Evolutionary conservation across 352 stramenopile genomes (phyloP).

Genomic region (Phytophthora pini): DNA sequence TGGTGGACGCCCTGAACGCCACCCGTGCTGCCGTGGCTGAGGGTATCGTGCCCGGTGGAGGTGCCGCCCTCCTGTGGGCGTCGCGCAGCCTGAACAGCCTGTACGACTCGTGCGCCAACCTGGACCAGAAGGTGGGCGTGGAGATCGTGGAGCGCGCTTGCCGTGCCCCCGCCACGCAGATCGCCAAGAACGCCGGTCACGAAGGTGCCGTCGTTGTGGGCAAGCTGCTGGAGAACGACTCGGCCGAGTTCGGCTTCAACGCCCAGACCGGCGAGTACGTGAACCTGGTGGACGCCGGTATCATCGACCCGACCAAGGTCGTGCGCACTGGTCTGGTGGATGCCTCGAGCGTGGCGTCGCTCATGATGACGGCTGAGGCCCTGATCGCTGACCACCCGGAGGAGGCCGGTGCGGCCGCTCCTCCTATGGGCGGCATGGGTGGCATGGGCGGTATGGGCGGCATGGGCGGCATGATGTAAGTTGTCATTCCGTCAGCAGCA

Average conservation of each 20-base stretch:
- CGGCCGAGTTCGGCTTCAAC: conserved; percentile 96
- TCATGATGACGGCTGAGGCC: conserved; percentile 99
- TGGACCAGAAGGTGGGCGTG: conserved; percentile 98
- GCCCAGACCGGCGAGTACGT: conserved; percentile 97
- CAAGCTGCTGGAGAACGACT: conserved; percentile 97
- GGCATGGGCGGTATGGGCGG: conserved; percentile 86
- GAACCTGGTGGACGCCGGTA: conserved; percentile 98
- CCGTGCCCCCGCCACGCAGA: conserved; percentile 95
- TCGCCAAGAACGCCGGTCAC: conserved; percentile 98
- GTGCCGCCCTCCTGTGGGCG: conserved; percentile 97
- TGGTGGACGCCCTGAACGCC: conserved; percentile 99
- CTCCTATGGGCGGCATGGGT: conserved; percentile 85
- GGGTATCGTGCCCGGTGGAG: conserved; percentile 99
- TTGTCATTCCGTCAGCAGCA: conserved; percentile 16
- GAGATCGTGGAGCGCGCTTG: conserved; percentile 97
- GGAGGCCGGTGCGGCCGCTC: conserved; percentile 65
- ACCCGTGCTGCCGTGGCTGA: conserved; percentile 98
- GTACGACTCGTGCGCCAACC: conserved; percentile 92
- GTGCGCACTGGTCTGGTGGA: conserved; percentile 98
- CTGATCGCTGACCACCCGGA: conserved; percentile 97
- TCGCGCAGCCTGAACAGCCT: conserved; percentile 92
- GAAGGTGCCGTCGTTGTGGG: conserved; percentile 99
- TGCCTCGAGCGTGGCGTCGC: conserved; percentile 97
- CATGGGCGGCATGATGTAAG: conserved; percentile 89
- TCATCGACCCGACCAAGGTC: conserved; percentile 99